phyloP scores from a whole-genome alignment of 306 rosid species.

The Corylus avellana region DNA sequence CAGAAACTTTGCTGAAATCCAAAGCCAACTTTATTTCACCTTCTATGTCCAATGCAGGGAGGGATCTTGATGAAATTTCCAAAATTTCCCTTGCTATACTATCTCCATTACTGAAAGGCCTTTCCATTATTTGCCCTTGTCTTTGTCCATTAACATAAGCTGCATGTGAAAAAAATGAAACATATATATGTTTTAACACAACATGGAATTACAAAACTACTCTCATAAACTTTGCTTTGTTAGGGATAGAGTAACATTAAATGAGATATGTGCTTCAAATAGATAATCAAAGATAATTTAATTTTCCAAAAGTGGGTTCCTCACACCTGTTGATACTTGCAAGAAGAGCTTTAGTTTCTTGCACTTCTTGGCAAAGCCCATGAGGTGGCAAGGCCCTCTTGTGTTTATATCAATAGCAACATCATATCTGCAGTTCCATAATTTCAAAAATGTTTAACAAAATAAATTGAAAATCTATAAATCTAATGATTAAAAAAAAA shows the following conservation, averaged over 20 bases:
- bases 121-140: conserved; percentile 86
- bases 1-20: conserved; percentile 41
- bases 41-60: conserved; percentile 63
- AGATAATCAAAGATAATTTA: neutral
- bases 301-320: neutral
- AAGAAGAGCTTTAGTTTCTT: conserved; percentile 83
- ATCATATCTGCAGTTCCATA: conserved; percentile 57
- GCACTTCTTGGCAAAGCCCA: conserved; percentile 79
- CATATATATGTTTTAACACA: neutral
- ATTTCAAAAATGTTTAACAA: conserved; percentile 7
- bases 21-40: conserved; percentile 67
- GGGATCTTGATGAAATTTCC: conserved; percentile 38
- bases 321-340: conserved; percentile 77
- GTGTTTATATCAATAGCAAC: conserved; percentile 86
- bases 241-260: neutral
- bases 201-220: too few relatives aligned
- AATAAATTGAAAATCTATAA: conserved; percentile 16
- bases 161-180: conserved; percentile 29
- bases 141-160: conserved; percentile 98
- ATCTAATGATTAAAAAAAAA: neutral
- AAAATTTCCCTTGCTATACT: conserved; percentile 60
- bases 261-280: neutral
- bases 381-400: conserved; percentile 79
- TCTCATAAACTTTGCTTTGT: too few relatives aligned
- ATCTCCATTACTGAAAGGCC: conserved; percentile 72